Percentiles rank a stretch among this genome's conserved stretches.
Evolutionary conservation across 2,329 filamentous ascomycete species (phyloP).

Genomic region (Truncatella angustata): DNA sequence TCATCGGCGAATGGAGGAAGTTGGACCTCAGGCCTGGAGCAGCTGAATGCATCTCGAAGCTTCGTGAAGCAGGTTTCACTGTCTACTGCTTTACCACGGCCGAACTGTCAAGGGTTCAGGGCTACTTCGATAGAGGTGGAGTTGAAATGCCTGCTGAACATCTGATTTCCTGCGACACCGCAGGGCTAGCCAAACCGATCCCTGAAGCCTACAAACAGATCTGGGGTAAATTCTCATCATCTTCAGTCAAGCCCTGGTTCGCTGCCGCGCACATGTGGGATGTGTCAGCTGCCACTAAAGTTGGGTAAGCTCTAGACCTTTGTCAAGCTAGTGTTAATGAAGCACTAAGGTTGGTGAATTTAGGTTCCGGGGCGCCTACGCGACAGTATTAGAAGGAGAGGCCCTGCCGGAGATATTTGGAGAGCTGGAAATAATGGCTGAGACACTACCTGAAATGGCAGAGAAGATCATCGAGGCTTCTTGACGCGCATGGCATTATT

Average conservation of each 20-base stretch:
- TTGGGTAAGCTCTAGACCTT: conserved; percentile 30
- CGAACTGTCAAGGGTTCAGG: conserved; percentile 45
- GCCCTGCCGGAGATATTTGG: conserved; percentile 48
- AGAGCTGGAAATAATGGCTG: conserved; percentile 42
- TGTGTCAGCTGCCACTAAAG: conserved; percentile 47
- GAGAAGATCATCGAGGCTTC: conserved; percentile 29
- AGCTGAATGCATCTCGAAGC: conserved; percentile 37
- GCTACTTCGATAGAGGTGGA: conserved; percentile 48
- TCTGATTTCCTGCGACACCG: conserved; percentile 48
- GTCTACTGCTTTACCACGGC: conserved; percentile 55
- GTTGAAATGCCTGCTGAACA: conserved; percentile 50
- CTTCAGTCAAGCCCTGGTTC: conserved; percentile 56
- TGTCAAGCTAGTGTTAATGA: not conserved
- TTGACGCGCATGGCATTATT: too few relatives aligned
- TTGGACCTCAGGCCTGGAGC: conserved; percentile 36
- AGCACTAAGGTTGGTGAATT: not conserved
- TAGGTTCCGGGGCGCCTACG: conserved; percentile 51
- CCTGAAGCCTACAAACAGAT: conserved; percentile 46
- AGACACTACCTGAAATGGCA: conserved; percentile 46
- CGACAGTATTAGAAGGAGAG: conserved; percentile 51
- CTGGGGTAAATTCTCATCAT: too few relatives aligned
- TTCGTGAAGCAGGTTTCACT: conserved; percentile 45
- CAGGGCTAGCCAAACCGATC: conserved; percentile 49
- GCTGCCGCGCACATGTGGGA: conserved; percentile 62
- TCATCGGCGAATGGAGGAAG: conserved; percentile 36